Evolutionary conservation across 2,329 filamentous ascomycete species (phyloP), one percentile per base, ranked within the genome.

Genomic region (Fusarium goolgardi): DNA sequence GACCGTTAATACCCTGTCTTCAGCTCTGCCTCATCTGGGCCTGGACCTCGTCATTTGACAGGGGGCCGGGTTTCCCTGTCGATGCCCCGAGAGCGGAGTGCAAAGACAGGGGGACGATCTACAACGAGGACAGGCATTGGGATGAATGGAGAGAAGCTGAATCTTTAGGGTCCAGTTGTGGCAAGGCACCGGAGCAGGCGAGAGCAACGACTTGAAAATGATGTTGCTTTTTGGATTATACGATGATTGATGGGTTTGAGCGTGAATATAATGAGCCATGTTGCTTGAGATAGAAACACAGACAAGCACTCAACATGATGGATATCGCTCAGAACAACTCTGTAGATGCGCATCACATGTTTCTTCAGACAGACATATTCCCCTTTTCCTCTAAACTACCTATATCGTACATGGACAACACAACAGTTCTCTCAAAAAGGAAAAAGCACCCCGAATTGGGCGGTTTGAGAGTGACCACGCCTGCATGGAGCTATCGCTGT

Each of bases 1-100:
- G 66, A 54, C 31, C n/a, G 10, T 8, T 16, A 4, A 31, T 59
- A 45, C 66, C 66, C 47, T 69, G 62, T 20, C 8, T 34, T 69
- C 66, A 69, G 66, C 66, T 70, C 43, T 63, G 54, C 59, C 59
- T 52, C 62, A 27, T 39, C 35, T 29, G 25, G 57, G 66, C 58
- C 54, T 59, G 44, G 62, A 39, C 65, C 65, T 49, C 32, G 25
- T 40, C 29, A 25, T 29, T 20, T 9, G 59, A 43, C 49, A 59
- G 41, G 52, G 51, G 31, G 13, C 5, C n/a, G 8, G 23, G 5
- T 4, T 45, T 21, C 39, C 50, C 39, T 34, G 37, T 32, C 25
- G 20, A 35, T 23, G 32, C 31, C 31, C 31, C 25, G 40, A 25
- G 27, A 40, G 29, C 43, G 23, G 53, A 47, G 54, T 49, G 32